phyloP scores from a whole-genome alignment of 2,329 filamentous ascomycete species.

The Chrysoporthe cubensis region DNA sequence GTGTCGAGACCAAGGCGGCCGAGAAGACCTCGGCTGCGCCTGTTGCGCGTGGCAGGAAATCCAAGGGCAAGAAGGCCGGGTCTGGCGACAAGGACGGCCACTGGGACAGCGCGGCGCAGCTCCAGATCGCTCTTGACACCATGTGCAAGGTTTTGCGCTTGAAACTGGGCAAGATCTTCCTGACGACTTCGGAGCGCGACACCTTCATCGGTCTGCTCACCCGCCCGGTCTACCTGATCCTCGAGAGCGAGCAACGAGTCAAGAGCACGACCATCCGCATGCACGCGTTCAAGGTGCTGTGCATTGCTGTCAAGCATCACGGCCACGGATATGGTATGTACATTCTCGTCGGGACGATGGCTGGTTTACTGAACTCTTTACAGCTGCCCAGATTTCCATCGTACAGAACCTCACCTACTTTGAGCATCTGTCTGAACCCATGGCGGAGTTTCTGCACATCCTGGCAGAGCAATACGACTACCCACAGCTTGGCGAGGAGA shows the following conservation, averaged over 20 bases:
- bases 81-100: constrained; percentile 66
- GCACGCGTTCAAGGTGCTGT: constrained; percentile 96
- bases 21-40: constrained; percentile 81
- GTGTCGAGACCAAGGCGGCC: constrained; percentile 90
- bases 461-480: constrained; percentile 97
- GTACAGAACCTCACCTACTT: constrained; percentile 98
- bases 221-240: constrained; percentile 86
- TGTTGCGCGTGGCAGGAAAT: constrained; percentile 72
- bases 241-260: constrained; percentile 91
- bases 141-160: constrained; percentile 97
- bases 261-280: constrained; percentile 90
- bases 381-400: constrained; percentile 94
- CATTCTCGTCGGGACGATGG: neutral
- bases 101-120: constrained; percentile 88
- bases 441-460: constrained; percentile 98
- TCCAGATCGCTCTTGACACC: constrained; percentile 85
- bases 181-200: constrained; percentile 95
- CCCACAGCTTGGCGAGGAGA: constrained; percentile 90
- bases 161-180: constrained; percentile 88
- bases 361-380: constrained; percentile 35
- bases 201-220: constrained; percentile 93
- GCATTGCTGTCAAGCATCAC: constrained; percentile 95
- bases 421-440: constrained; percentile 96
- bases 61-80: constrained; percentile 73
- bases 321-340: constrained; percentile 87